Base-by-base conservation (phyloP, 1,284 basidiomycete species). In the Pisolithus thermaeus region DNA sequence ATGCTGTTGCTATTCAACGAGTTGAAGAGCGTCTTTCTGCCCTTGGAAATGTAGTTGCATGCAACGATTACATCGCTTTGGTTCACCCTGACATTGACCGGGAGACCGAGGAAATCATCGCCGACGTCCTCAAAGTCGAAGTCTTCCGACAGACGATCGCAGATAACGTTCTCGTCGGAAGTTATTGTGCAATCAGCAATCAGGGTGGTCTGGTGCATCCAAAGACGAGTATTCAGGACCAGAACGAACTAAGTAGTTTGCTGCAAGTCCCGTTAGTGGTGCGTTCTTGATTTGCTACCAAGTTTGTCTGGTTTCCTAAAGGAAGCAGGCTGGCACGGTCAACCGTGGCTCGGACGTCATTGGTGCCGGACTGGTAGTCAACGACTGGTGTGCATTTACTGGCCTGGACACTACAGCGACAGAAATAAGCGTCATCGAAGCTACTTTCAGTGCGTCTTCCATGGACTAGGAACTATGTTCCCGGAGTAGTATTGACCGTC, bases 41-140 rank as follows among this genome's bases (percentile, higher is more conserved):
- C 0, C 82, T 99, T 25, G 96, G 96, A 18, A 99, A 99, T 67
- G 97, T 99, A 53, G 96, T 99, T 69, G 93, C 93, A 16, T 97
- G 92, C 73, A 99, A 99, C 70, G 96, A 98, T 76, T 90, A 97
- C 65, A 94, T 97, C 58, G 94, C 94, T 8, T 85, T 97, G 59
- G 94, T 97, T 20, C 94, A 97, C 71, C 97, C 97, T 12, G 97
- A 99, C 62, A 78, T 99, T 56, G 96, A 99, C 74, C 83, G 96
- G 52, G 97, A 99, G 74, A 99, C 97, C 7, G 97, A 99, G 68
- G 97, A 99, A 72, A 99, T 99, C 72, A 97, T 99, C 69, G 96
- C 97, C 47, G 97, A 99, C 70, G 93, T 97, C 11, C 81, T 99
- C 60, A 97, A 98, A 72, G 97, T 99, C 55, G 97, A 99, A 71